A percentile compares a stretch with the other conserved stretches of the same genome.
These are phyloP conservation scores for Cucurbitaria berberidis DNA, from an alignment of 2,329 filamentous ascomycete species.

Conservation along the genomic window DNA sequence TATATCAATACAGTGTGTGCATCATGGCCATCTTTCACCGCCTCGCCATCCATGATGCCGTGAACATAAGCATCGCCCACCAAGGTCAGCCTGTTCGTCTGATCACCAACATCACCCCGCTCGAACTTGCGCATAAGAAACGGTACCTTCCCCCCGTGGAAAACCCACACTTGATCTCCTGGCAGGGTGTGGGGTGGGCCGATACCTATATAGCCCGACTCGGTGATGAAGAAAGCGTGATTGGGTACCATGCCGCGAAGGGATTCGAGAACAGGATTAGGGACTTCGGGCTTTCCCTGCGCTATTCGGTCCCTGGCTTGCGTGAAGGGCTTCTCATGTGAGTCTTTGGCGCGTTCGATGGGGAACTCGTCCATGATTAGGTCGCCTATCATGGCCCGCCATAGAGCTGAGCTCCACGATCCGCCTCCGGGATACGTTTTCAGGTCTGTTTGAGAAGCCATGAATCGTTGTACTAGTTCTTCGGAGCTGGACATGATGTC, in stretches of 20 bases:
- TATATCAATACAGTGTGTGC: not conserved
- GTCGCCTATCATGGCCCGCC: slow-evolving; percentile 15
- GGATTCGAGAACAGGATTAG: not conserved
- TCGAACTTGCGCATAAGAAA: slow-evolving; percentile 12
- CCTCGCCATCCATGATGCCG: slow-evolving; percentile 27
- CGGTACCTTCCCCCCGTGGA: slow-evolving; percentile 23
- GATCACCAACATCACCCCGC: not conserved
- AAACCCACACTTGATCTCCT: slow-evolving; percentile 21
- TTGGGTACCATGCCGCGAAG: slow-evolving; percentile 4
- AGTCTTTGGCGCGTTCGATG: slow-evolving; percentile 2
- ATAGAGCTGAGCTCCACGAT: slow-evolving; percentile 12
- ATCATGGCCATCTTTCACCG: not conserved
- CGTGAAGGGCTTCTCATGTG: not conserved
- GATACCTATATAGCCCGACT: slow-evolving; percentile 22
- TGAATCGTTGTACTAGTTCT: not conserved
- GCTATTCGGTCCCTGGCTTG: not conserved
- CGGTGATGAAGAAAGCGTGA: slow-evolving; percentile 21
- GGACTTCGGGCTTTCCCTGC: not conserved
- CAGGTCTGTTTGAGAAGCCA: not conserved
- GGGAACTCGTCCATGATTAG: slow-evolving; percentile 18
- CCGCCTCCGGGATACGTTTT: not conserved
- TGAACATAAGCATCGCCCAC: slow-evolving; percentile 24
- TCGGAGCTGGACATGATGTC: not conserved
- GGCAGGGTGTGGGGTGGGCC: slow-evolving; percentile 12
- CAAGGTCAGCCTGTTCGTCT: not conserved